Conservation (phyloP, 2,329 filamentous ascomycete genomes). For the Paraconiothyrium brasiliense region DNA sequence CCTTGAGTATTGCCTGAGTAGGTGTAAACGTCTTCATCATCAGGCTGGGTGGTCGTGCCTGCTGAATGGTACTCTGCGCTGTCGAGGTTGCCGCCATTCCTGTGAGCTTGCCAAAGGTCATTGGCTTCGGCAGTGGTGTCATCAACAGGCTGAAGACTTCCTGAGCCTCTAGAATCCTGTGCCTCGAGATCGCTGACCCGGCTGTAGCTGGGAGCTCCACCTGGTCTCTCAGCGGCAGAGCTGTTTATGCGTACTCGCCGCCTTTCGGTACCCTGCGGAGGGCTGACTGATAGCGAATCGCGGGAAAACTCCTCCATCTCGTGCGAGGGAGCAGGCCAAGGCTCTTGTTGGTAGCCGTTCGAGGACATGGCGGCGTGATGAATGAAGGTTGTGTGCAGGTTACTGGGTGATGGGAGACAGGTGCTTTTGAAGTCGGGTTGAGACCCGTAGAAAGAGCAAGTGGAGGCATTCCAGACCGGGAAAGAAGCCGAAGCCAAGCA, state of each 20-base stretch:
- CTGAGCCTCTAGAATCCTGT: slow-evolving; percentile 1
- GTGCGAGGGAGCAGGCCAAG: slow-evolving; percentile 5
- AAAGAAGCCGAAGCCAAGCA: background rate
- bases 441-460: background rate
- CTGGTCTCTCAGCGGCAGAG: slow-evolving; percentile 34
- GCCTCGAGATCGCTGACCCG: slow-evolving; percentile 27
- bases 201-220: slow-evolving; percentile 23
- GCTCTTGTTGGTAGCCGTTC: background rate
- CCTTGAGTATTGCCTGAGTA: slow-evolving; percentile 40
- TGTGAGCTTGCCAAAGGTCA: slow-evolving; percentile 34
- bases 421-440: slow-evolving; percentile 3
- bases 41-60: slow-evolving; percentile 22
- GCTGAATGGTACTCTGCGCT: slow-evolving; percentile 17
- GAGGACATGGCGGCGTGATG: slow-evolving; percentile 10
- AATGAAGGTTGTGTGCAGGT: background rate
- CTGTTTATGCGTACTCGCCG: slow-evolving; percentile 41
- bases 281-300: slow-evolving; percentile 2
- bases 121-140: slow-evolving; percentile 32
- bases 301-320: slow-evolving; percentile 11
- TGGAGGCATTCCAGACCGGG: background rate
- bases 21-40: slow-evolving; percentile 33
- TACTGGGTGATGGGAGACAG: background rate
- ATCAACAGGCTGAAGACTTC: slow-evolving; percentile 19
- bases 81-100: slow-evolving; percentile 10
- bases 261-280: slow-evolving; percentile 6